Evolutionary conservation across 2,329 filamentous ascomycete species (phyloP).

Genomic region (Rhynchosporium secalis): DNA sequence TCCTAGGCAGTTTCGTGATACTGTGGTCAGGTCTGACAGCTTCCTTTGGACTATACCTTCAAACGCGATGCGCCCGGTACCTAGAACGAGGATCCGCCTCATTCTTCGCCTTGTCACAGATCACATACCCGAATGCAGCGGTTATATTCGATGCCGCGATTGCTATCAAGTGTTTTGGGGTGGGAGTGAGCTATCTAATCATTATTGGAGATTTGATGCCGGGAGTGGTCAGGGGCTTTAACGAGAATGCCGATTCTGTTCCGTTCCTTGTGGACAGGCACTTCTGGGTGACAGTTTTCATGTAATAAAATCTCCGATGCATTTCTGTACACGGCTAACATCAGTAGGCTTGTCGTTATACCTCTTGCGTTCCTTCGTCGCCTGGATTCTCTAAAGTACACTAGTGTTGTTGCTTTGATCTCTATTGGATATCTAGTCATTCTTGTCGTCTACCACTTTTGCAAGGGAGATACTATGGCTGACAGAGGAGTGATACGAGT

Average conservation of each 20-base stretch:
- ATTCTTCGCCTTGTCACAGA: slow-evolving; percentile 95
- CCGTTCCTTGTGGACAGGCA: slow-evolving; percentile 83
- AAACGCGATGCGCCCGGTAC: slow-evolving; percentile 89
- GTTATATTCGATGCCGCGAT: slow-evolving; percentile 96
- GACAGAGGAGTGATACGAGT: slow-evolving; percentile 74
- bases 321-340: slow-evolving; percentile 22
- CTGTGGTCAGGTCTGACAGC: slow-evolving; percentile 88
- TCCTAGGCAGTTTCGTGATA: slow-evolving; percentile 80
- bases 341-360: slow-evolving; percentile 77
- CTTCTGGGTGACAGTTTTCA: slow-evolving; percentile 98
- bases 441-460: slow-evolving; percentile 89
- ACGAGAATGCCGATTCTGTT: slow-evolving; percentile 59
- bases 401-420: slow-evolving; percentile 84
- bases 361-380: slow-evolving; percentile 89
- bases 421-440: slow-evolving; percentile 95
- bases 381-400: slow-evolving; percentile 96
- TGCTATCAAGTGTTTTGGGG: slow-evolving; percentile 96
- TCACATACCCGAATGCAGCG: slow-evolving; percentile 94
- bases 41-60: slow-evolving; percentile 91
- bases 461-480: slow-evolving; percentile 70
- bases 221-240: slow-evolving; percentile 83
- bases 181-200: slow-evolving; percentile 95
- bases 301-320: slow-evolving; percentile 51
- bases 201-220: slow-evolving; percentile 99
- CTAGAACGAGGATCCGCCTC: slow-evolving; percentile 84